phyloP scores from a whole-genome alignment of 139 green algal genomes.

The Yamagishiella unicocca region DNA sequence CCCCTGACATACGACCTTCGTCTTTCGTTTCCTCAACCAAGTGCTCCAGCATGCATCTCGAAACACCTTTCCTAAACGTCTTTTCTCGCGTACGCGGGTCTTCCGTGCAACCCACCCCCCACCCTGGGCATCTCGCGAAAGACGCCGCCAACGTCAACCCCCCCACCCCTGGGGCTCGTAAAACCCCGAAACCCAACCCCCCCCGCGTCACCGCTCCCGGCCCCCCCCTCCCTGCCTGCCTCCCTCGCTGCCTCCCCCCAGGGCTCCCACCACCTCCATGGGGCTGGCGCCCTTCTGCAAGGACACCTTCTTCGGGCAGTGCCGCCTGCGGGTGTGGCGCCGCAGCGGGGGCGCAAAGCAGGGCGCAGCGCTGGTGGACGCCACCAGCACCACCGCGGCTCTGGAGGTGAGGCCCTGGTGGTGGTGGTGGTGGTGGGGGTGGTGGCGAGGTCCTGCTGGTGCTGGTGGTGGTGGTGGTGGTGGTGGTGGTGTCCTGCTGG shows the following conservation, averaged over 20 bases:
- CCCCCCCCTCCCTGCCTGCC: neutral
- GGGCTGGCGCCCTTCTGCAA: conserved; percentile 88
- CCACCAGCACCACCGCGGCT: conserved; percentile 70
- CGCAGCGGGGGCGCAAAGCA: neutral
- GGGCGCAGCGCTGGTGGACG: conserved; percentile 75
- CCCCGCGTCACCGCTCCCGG: too few relatives aligned
- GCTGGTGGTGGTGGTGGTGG: neutral
- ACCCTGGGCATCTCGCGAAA: too few relatives aligned
- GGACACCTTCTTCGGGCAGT: conserved; percentile 91
- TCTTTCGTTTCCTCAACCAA: too few relatives aligned
- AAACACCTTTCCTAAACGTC: too few relatives aligned
- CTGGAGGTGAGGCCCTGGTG: conserved; percentile 79
- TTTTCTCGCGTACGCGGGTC: too few relatives aligned
- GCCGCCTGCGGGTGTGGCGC: conserved; percentile 79
- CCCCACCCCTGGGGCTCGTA: too few relatives aligned
- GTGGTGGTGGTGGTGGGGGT: neutral
- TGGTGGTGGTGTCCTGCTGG: neutral
- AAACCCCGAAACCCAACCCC: too few relatives aligned
- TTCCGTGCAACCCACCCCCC: too few relatives aligned
- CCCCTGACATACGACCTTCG: too few relatives aligned
- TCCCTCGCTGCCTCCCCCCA: neutral
- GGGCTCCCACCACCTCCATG: conserved; percentile 84
- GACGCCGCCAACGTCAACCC: too few relatives aligned
- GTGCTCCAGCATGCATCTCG: too few relatives aligned
- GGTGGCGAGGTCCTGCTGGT: neutral